Evolutionary conservation across 2,329 filamentous ascomycete genomes (phyloP), one percentile per base, ranked within the genome.

Genomic region (Colletotrichum higginsianum): DNA sequence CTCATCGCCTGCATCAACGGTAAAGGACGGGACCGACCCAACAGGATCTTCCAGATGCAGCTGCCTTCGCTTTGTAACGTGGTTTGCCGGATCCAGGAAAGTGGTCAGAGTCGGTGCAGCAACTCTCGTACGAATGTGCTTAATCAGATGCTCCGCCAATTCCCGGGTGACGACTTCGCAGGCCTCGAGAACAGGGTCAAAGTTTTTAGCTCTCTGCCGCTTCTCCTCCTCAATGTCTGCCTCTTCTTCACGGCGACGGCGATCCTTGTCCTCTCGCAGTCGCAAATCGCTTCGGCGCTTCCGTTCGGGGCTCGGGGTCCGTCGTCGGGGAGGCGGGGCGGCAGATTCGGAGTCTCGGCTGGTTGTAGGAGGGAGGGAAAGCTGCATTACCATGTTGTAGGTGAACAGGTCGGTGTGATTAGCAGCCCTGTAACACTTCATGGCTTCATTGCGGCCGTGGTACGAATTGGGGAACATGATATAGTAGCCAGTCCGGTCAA

Each of bases 221-320:
- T 96, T 98, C 80, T 98, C 96, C 75, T 96, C 93, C 78, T 98
- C 95, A 9, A 96, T 79, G 78, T 98, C 96, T 60, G 91, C 88
- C 74, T 94, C 93, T 53, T 94, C 92, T 78, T 98, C 94, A 58
- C 88, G 90, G 66, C 89, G 89, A 55, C 83, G 83, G 67, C 91
- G 89, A 67, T 92, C 90, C 67, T 87, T 86, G 72, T 96, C 92
- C 49, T 91, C 91, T 76, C 89, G 88, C 67, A 89, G 88, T 73
- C 87, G 86, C 74, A 84, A 75, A 71, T 89, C 86, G 58, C 82
- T 80, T 61, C 77, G 63, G 13, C 69, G 73, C 75, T 79, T 75
- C 66, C 80, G 77, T 40, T 83, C 81, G 3, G 79, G 82, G 50
- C 79, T 81, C 6, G 79, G 79, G 68, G 80, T 85, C 3, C 80